Base-by-base conservation (phyloP, 83 land plant genomes). In the Thuja plicata region DNA sequence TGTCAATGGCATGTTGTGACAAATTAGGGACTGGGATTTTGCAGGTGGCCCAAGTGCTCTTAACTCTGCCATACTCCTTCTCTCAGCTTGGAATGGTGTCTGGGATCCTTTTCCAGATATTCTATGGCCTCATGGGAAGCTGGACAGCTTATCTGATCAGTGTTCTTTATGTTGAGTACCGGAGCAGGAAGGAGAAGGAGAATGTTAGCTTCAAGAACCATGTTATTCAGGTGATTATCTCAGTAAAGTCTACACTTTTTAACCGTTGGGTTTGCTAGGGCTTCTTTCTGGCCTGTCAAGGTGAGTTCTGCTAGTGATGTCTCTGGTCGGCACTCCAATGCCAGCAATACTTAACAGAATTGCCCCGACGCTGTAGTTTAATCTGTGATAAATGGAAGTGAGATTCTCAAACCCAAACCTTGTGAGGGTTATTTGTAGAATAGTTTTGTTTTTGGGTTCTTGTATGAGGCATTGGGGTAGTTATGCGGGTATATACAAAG, bases 1-100 rank as follows among this genome's bases (percentile, higher is more conserved):
- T 66, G 73, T 66, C 10, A 54, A 66, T 66, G 90, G 88, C 57
- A 89, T n/a, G 88, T 88, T 24, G 11, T 87, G 90, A n/a, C 86
- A 87, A 12, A 60, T 73, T 15, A 70, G 71, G 30, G 88, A 89
- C 13, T 32, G 91, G 86, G 50, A 45, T 30, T n/a, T 87, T 86
- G 71, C 94, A 95, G 97, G 97, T 96, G 81, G 97, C 97, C 48
- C 97, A 96, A 85, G 97, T 96, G 66, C 90, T 96, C 57, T 55
- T 96, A 45, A 94, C 97, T 1, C 86, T 96, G 92, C 97, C 97
- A 38, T 94, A 95, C 90, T 94, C 97, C 40, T 96, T 95, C 88
- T 92, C 97, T 0, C 97, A 96, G 88, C 95, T 96, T 89, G 97
- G 97, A 62, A 93, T 95, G 93, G 78, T 81, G 10, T 93, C 95